These are phyloP conservation scores for Paradendryphiella salina DNA, from an alignment of 2,329 filamentous ascomycete genomes.

Conservation along the genomic window DNA sequence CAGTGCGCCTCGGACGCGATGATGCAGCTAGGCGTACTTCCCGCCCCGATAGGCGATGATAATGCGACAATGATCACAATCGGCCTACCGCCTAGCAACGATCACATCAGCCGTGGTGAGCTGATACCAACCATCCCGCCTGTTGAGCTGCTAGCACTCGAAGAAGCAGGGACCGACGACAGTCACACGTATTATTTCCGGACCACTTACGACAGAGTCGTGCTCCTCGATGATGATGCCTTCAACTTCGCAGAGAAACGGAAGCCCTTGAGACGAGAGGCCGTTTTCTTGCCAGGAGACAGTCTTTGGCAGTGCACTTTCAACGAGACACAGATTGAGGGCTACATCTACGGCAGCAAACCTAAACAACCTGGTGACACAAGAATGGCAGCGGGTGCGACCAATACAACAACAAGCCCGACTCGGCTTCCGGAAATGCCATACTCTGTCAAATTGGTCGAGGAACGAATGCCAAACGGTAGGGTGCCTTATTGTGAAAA, in stretches of 20 bases:
- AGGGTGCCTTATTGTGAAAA: constrained; percentile 31
- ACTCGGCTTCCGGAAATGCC: constrained; percentile 18
- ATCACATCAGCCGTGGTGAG: constrained; percentile 23
- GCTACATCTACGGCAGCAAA: constrained; percentile 24
- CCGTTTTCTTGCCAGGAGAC: constrained; percentile 18
- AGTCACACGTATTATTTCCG: constrained; percentile 28
- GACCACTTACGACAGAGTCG: constrained; percentile 29
- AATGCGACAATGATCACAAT: constrained; percentile 22
- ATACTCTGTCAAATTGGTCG: constrained; percentile 30
- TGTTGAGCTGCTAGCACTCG: constrained; percentile 10
- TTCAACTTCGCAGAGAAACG: constrained; percentile 7
- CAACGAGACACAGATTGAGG: constrained; percentile 33
- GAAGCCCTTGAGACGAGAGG: not conserved
- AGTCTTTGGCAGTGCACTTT: constrained; percentile 35
- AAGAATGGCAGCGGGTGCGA: not conserved
- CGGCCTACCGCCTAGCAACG: constrained; percentile 6
- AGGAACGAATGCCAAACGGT: constrained; percentile 21
- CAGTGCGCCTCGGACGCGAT: constrained; percentile 24
- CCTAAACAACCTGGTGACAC: not conserved
- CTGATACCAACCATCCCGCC: constrained; percentile 21
- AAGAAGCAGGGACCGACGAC: not conserved
- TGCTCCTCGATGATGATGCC: constrained; percentile 25
- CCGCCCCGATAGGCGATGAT: constrained; percentile 11
- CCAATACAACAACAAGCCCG: not conserved
- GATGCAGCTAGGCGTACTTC: constrained; percentile 28